Evolutionary conservation across 202 grass and related monocot genomes (phyloP), one percentile per base, ranked within the genome.

Genomic region (Panicum hallii): DNA sequence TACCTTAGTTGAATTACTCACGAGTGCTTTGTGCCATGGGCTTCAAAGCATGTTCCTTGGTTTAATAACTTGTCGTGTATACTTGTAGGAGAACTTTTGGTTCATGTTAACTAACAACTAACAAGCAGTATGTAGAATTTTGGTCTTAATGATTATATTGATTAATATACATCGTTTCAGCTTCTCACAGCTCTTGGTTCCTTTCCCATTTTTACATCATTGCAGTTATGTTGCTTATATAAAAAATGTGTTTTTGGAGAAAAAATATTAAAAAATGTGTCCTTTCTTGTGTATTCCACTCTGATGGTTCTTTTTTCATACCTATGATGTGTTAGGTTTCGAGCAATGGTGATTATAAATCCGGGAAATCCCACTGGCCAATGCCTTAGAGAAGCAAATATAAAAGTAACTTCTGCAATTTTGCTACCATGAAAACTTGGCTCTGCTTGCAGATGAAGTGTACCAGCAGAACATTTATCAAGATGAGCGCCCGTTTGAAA

Each of bases 281-380:
- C 34, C 34, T 34, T 34, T 34, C 34, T 34, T 34, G 4, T 76
- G 5, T 44, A 42, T 64, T 55, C 58, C 20, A 1, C 64, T 56
- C 20, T 64, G 55, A 82, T 86, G 4, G 4, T 48, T 78, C n/a
- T 55, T 78, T 70, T 26, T 11, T 14, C 45, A 17, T 28, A 56
- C 49, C 34, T 84, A 9, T 70, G 8, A 71, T 85, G 72, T 61
- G 70, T 70, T 81, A 99, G 97, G 87, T 97, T 97, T 83, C 91
- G 97, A 85, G 97, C 97, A 26, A 94, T 99, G 97, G 97, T 99
- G 87, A 94, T 97, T 68, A 99, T 99, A 85, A 99, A 99, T 56
- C 97, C 97, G 83, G 97, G 97, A 84, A 99, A 99, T 52, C 97
- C 97, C 19, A 99, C 97, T 34, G 93, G 97, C 28, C 93, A 99